phyloP scores from a whole-genome alignment of 768 basidiomycete species.

The Mycena capillaripes region DNA sequence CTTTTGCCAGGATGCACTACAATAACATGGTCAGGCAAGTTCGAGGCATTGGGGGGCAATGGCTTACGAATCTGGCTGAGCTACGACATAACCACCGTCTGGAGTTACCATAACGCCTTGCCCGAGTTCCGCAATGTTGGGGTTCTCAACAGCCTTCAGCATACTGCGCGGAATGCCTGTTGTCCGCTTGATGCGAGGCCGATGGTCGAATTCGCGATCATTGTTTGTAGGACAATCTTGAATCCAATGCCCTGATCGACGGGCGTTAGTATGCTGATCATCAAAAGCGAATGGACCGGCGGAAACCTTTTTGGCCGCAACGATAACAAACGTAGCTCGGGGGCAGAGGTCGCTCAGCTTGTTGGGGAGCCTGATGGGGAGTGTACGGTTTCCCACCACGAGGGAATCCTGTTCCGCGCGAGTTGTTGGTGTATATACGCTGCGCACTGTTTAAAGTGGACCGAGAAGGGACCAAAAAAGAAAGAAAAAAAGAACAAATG shows the following conservation, averaged over 20 bases:
- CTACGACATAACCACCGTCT: constrained; percentile 97
- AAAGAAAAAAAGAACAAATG: constrained; percentile 58
- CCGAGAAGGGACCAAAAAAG: constrained; percentile 42
- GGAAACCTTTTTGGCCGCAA: constrained; percentile 95
- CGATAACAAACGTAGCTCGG: constrained; percentile 98
- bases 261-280: constrained; percentile 24
- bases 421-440: constrained; percentile 76
- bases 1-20: constrained; percentile 94
- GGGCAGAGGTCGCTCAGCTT: constrained; percentile 85
- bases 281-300: neutral
- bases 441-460: constrained; percentile 66
- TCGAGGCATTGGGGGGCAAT: neutral
- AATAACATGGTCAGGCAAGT: neutral
- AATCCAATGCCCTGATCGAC: constrained; percentile 93
- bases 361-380: constrained; percentile 59
- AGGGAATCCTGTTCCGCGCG: constrained; percentile 74
- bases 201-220: constrained; percentile 93
- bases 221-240: constrained; percentile 99
- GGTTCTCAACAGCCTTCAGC: constrained; percentile 95
- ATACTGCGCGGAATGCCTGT: constrained; percentile 99
- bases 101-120: constrained; percentile 99
- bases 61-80: constrained; percentile 94
- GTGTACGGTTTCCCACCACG: constrained; percentile 73
- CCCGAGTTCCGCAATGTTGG: constrained; percentile 74
- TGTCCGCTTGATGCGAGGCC: constrained; percentile 96